phyloP scores from a whole-genome alignment of 192 early-diverging fungal genomes.

The Helicostylum pulchrum region DNA sequence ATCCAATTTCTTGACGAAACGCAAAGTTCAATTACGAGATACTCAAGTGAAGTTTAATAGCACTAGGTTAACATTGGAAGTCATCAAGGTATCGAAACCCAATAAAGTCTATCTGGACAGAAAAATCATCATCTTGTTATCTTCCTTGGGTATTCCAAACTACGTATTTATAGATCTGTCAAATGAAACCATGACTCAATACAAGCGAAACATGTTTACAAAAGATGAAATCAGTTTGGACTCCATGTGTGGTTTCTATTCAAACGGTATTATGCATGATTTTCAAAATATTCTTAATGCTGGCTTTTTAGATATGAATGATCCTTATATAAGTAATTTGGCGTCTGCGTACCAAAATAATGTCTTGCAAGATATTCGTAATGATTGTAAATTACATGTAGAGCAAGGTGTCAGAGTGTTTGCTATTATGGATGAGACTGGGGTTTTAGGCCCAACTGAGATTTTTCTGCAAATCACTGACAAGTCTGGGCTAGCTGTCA shows the following conservation, averaged over 20 bases:
- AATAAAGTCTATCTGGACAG: constrained; percentile 51
- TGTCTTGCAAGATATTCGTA: constrained; percentile 44
- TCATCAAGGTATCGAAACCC: constrained; percentile 44
- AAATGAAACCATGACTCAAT: constrained; percentile 31
- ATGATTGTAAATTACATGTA: constrained; percentile 50
- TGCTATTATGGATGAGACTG: constrained; percentile 55
- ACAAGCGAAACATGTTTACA: not conserved
- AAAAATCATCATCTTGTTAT: constrained; percentile 54
- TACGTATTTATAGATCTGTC: constrained; percentile 45
- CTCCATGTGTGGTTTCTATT: constrained; percentile 34
- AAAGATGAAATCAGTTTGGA: not conserved
- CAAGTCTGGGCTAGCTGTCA: constrained; percentile 17
- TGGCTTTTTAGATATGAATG: constrained; percentile 40
- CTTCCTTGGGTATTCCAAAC: constrained; percentile 50
- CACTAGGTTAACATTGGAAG: constrained; percentile 41
- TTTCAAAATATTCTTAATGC: constrained; percentile 31
- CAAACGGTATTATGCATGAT: constrained; percentile 27
- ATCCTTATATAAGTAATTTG: constrained; percentile 47
- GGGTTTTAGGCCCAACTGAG: constrained; percentile 35
- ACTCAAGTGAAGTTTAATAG: constrained; percentile 54
- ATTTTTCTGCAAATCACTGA: constrained; percentile 45
- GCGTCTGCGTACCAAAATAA: constrained; percentile 38
- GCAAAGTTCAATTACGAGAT: constrained; percentile 42
- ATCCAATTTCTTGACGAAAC: constrained; percentile 30
- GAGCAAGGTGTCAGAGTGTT: constrained; percentile 49